Conservation (phyloP, 2,329 filamentous ascomycete species). For the Hypoxylon sp. region DNA sequence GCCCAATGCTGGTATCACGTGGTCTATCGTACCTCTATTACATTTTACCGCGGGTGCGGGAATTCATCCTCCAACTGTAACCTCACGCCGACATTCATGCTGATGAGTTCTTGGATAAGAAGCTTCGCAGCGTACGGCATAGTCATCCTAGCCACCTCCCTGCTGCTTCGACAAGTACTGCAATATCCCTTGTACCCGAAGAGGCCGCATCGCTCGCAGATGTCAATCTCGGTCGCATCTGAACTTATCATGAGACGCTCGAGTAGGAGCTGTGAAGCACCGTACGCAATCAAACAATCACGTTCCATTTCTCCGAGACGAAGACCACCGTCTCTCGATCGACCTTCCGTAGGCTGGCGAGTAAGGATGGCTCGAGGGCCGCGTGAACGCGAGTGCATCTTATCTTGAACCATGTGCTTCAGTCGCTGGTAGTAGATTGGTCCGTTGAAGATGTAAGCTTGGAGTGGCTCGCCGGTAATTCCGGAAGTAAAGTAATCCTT, state of each 20-base stretch:
- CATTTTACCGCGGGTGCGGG: constrained; percentile 68
- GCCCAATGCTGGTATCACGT: constrained; percentile 41
- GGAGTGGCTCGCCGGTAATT: constrained; percentile 92
- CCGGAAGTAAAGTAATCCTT: constrained; percentile 97
- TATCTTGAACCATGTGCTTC: constrained; percentile 99
- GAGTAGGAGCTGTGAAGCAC: constrained; percentile 89
- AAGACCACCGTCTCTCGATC: constrained; percentile 91
- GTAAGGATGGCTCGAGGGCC: constrained; percentile 94
- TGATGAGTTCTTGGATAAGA: constrained; percentile 93
- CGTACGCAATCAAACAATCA: constrained; percentile 97
- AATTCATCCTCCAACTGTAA: constrained; percentile 96
- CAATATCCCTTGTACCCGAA: constrained; percentile 98
- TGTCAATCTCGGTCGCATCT: constrained; percentile 90
- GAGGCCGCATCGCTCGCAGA: constrained; percentile 93
- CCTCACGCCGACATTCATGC: constrained; percentile 98
- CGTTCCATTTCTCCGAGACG: constrained; percentile 98
- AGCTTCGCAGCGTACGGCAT: constrained; percentile 98
- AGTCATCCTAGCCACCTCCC: constrained; percentile 89
- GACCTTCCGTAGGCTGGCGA: constrained; percentile 94
- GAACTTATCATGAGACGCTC: constrained; percentile 96
- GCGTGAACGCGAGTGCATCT: constrained; percentile 96
- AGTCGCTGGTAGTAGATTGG: constrained; percentile 99
- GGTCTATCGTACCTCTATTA: constrained; percentile 10
- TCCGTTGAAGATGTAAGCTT: constrained; percentile 97
- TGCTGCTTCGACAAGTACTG: constrained; percentile 88